Evolutionary conservation across 2,329 filamentous ascomycete species (phyloP), one percentile per base, ranked within the genome.

Genomic region (Akanthomyces lecanii): DNA sequence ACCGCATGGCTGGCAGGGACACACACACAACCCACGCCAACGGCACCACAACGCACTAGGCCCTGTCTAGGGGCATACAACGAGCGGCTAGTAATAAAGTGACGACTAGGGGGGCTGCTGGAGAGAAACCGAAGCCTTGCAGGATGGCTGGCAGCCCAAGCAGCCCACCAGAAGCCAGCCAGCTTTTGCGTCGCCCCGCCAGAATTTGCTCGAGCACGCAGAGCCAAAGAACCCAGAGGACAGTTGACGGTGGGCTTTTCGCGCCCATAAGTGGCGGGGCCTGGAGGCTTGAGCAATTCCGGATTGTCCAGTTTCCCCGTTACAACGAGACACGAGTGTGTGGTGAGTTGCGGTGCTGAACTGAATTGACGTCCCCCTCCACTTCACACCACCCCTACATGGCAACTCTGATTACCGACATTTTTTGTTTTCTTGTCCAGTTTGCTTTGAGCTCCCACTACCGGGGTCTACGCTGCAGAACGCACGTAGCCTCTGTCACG

Each of bases 401-500:
- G 52, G 21, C 16, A 18, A 28, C 52, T 30, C 25, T 55, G 38
- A 44, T 55, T 42, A 28, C 30, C 30, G 44, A 58, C 33, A 36
- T 7, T 28, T 48, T n/a, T 10, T 38, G 5, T 23, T 38, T 16
- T 53, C 16, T 12, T 8, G 8, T 51, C n/a, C 38, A 5, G 44
- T 50, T 21, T 16, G 55, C 33, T 23, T 36, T 44, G 44, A 50
- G 42, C 12, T n/a, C 28, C 40, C 25, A 38, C 12, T n/a, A n/a
- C 40, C n/a, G 53, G 51, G 51, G 38, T 10, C 23, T n/a, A 47
- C 28, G 42, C 44, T 58, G 30, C 55, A 58, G 44, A 36, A 44
- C 55, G 55, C 44, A 58, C 55, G 14, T 48, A 38, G 30, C n/a
- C 44, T 58, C 55, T 21, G 55, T 58, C 55, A 58, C 44, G 55